Conservation (phyloP, 139 green algal genomes). For the Deuterostichococcus epilithicus region DNA sequence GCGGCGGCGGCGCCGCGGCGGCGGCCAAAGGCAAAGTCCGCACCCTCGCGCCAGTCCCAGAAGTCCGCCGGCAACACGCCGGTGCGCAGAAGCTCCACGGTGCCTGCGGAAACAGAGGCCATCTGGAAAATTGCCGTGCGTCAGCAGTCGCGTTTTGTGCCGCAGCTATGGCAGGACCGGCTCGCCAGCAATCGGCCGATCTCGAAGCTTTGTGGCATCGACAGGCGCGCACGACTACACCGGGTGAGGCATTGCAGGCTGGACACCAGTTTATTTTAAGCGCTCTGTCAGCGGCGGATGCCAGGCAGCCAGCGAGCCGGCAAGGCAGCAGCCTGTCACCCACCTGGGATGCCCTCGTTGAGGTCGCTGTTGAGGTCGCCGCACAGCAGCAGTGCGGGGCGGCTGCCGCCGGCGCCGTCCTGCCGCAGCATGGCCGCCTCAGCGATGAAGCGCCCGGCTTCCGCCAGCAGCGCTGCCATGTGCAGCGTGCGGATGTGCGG, state of each 20-base stretch:
- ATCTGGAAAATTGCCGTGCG: no score
- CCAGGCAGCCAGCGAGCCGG: no score
- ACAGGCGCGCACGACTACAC: no score
- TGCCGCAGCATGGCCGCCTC: not conserved
- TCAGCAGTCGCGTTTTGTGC: no score
- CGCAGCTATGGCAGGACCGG: no score
- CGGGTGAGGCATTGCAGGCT: no score
- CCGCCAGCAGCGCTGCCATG: conserved; percentile 62
- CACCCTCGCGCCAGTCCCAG: conserved; percentile 80
- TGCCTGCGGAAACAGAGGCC: conserved; percentile 35
- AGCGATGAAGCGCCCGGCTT: conserved; percentile 32
- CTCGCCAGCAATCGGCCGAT: no score
- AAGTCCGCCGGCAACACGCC: conserved; percentile 56
- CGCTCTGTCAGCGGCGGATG: no score
- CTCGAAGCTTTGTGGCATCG: no score
- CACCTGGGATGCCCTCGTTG: conserved; percentile 79
- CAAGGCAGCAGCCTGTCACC: conserved; percentile 1
- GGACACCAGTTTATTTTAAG: no score
- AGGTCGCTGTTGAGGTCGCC: conserved; percentile 87
- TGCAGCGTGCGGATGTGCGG: conserved; percentile 88
- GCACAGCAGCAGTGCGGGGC: conserved; percentile 64
- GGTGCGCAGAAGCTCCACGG: conserved; percentile 70
- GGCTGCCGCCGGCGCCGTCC: conserved; percentile 1
- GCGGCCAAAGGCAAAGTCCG: conserved; percentile 58
- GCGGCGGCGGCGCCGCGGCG: not conserved